Base-by-base conservation (phyloP, 805 yeast genomes). In the Wickerhamomyces kurtzmanii region DNA sequence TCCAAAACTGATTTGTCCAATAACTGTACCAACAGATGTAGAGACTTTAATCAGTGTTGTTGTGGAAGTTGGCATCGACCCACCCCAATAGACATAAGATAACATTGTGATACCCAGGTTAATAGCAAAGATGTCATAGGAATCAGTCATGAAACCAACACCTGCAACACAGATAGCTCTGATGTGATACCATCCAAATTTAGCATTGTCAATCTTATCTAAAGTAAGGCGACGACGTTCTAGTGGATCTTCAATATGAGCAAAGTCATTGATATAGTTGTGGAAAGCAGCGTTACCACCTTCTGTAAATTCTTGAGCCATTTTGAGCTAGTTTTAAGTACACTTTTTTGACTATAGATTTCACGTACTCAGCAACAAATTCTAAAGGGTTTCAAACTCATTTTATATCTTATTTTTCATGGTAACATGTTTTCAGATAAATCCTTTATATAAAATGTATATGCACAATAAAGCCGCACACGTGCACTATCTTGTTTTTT, bases 241-340 rank as follows among this genome's bases (percentile, higher is more conserved):
- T 40, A 82, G 58, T 5, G 94, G 94, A 53, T 82, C 93, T 36
- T 76, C 80, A 38, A 82, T 70, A 49, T 82, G 82, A 24, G 89
- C 81, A 42, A 76, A 82, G 55, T 82, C 85, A 32, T 75, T 81
- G 37, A 80, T 49, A 55, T 70, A 81, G 51, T 82, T 84, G 62
- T 82, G 87, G 71, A 81, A 82, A 29, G 91, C 91, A 38, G 84
- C 73, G 50, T 82, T 78, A 62, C 93, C 91, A 61, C 93, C 93
- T 10, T 43, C 58, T 22, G 77, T 71, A n/a, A n/a, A n/a, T n/a
- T n/a, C 36, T 47, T 39, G 32, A 53, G 30, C 45, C 49, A 24
- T 31, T 55, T 15, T 37, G 31, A 20, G 45, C 43, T 15, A 42
- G 36, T 36, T 46, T 46, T 12, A n/a, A n/a, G n/a, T n/a, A n/a